Percentiles rank a stretch among this genome's conserved stretches.
These are phyloP conservation scores for Pestalotiopsis sp. DNA, from an alignment of 2,329 filamentous ascomycete species.

Conservation along the genomic window DNA sequence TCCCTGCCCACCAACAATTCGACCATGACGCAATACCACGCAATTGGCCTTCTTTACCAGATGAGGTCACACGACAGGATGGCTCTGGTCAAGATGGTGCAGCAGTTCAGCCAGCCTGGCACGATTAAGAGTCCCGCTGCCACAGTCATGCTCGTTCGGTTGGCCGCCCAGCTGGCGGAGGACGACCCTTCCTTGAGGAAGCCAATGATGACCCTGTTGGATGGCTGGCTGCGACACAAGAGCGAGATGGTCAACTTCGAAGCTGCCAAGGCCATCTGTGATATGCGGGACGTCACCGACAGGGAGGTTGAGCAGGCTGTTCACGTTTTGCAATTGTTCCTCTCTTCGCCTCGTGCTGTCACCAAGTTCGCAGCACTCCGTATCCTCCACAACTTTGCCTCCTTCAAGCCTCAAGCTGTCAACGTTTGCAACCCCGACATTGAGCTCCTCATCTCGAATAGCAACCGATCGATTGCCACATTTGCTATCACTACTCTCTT, in stretches of 20 bases:
- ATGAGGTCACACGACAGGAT: constrained; percentile 98
- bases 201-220: constrained; percentile 96
- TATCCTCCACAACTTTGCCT: constrained; percentile 94
- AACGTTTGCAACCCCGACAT: constrained; percentile 96
- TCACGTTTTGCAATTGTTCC: constrained; percentile 93
- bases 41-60: constrained; percentile 94
- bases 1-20: constrained; percentile 86
- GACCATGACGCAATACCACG: constrained; percentile 98
- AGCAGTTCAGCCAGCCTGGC: constrained; percentile 91
- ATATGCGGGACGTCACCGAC: constrained; percentile 91
- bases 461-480: constrained; percentile 95
- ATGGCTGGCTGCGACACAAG: constrained; percentile 97
- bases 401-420: constrained; percentile 93
- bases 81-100: constrained; percentile 99
- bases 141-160: constrained; percentile 86
- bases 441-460: constrained; percentile 94
- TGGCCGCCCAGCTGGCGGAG: constrained; percentile 92
- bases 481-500: constrained; percentile 98
- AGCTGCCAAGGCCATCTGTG: constrained; percentile 96
- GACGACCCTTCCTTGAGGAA: constrained; percentile 87
- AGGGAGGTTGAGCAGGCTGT: constrained; percentile 90
- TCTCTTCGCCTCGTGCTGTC: constrained; percentile 91
- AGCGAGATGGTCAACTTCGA: constrained; percentile 99
- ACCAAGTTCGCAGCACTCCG: constrained; percentile 97
- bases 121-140: constrained; percentile 95